A percentile compares a stretch with the other conserved stretches of the same genome.
phyloP scores from a whole-genome alignment of 2,329 filamentous ascomycete genomes.

The Aureobasidium sp. region DNA sequence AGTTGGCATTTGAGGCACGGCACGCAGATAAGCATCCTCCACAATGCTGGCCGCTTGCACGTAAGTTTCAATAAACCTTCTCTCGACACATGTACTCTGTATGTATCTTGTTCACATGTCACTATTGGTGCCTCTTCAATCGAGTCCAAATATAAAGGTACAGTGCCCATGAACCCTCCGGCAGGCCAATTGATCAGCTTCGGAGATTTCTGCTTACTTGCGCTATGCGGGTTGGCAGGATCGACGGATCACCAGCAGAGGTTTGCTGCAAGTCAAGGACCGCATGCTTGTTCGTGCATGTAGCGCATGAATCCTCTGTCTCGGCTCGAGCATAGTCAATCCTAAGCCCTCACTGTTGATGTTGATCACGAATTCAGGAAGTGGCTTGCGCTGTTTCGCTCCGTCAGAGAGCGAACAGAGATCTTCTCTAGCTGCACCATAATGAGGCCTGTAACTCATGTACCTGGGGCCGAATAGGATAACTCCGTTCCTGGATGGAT shows the following conservation, averaged over 20 bases:
- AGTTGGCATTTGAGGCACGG: constrained; percentile 3
- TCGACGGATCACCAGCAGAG: constrained; percentile 10
- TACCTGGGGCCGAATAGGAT: constrained; percentile 3
- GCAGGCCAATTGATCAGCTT: background rate
- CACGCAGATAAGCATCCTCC: background rate
- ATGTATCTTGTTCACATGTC: constrained; percentile 6
- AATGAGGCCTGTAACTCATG: background rate
- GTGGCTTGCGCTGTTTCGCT: constrained; percentile 2
- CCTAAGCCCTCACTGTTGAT: background rate
- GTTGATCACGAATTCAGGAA: background rate
- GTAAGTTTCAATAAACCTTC: constrained; percentile 3
- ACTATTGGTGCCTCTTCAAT: background rate
- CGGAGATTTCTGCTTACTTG: constrained; percentile 12
- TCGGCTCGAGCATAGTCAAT: background rate
- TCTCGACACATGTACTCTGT: constrained; percentile 9
- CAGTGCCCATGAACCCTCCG: background rate
- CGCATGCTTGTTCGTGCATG: constrained; percentile 10
- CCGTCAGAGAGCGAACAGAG: background rate
- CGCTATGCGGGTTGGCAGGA: constrained; percentile 2
- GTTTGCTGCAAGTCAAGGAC: background rate
- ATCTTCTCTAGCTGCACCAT: background rate
- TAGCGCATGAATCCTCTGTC: background rate
- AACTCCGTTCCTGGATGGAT: background rate
- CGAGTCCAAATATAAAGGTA: constrained; percentile 7
- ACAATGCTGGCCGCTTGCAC: background rate